phyloP scores from a whole-genome alignment of 257 asterid species.

The Catharanthus roseus region DNA sequence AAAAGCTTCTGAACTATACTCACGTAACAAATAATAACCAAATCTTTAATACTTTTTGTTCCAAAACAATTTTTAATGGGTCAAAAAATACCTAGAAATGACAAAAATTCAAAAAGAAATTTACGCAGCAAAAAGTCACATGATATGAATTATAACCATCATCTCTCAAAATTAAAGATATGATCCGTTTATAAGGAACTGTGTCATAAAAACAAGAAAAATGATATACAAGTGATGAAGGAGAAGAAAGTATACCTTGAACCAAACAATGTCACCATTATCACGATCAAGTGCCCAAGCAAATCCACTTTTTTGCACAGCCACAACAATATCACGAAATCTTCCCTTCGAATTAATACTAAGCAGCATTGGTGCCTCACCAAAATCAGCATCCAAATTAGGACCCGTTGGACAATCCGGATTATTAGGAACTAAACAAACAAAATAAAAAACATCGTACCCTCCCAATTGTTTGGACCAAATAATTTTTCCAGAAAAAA shows the following conservation, averaged over 20 bases:
- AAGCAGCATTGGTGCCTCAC: conserved; percentile 78
- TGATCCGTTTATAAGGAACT: no score
- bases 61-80: no score
- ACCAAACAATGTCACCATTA: conserved; percentile 46
- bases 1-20: no score
- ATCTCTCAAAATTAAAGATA: no score
- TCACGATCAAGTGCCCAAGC: conserved; percentile 66
- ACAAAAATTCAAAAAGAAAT: no score
- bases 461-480: conserved; percentile 59
- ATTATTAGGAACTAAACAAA: conserved; percentile 54
- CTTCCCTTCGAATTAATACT: conserved; percentile 27
- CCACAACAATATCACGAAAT: conserved; percentile 52
- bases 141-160: no score
- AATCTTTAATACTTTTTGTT: no score
- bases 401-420: conserved; percentile 75
- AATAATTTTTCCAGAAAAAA: conserved; percentile 39
- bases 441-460: conserved; percentile 58
- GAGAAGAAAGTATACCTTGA: conserved; percentile 31
- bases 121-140: no score
- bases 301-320: conserved; percentile 71
- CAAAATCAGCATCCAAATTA: conserved; percentile 69
- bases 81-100: no score
- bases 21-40: no score
- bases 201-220: no score
- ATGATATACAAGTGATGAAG: no score